Evolutionary conservation across 2,329 filamentous ascomycete genomes (phyloP).

Genomic region (Sphaerulina vaccinii): DNA sequence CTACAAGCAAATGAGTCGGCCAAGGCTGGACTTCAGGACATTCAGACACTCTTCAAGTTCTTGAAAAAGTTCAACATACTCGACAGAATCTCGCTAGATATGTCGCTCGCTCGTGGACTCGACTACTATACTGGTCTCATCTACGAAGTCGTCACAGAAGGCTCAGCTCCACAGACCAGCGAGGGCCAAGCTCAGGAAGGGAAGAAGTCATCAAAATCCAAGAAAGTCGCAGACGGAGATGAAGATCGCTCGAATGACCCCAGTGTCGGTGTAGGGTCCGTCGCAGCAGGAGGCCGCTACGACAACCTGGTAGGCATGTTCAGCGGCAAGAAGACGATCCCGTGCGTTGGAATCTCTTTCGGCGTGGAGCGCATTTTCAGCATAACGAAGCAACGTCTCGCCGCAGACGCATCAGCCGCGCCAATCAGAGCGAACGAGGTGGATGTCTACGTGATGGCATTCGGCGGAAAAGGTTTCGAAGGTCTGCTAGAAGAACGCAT

Average conservation of each 20-base stretch:
- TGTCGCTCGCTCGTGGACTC: constrained; percentile 85
- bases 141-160: constrained; percentile 83
- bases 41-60: constrained; percentile 78
- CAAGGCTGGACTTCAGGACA: constrained; percentile 76
- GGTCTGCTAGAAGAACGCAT: constrained; percentile 82
- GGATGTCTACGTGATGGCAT: constrained; percentile 93
- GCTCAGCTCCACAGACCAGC: constrained; percentile 59
- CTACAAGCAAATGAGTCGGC: constrained; percentile 71
- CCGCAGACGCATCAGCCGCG: constrained; percentile 57
- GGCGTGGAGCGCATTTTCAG: constrained; percentile 95
- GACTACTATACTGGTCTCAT: constrained; percentile 92
- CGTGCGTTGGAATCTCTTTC: constrained; percentile 89
- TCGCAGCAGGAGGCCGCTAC: constrained; percentile 87
- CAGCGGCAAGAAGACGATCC: constrained; percentile 70
- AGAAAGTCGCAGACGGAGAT: constrained; percentile 47
- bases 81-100: constrained; percentile 79
- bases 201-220: constrained; percentile 51
- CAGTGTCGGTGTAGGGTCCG: constrained; percentile 79
- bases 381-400: constrained; percentile 77
- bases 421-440: constrained; percentile 68
- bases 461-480: constrained; percentile 80
- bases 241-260: constrained; percentile 75
- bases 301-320: constrained; percentile 96
- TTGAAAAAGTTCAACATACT: constrained; percentile 73
- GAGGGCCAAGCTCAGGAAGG: constrained; percentile 47